Base-by-base conservation (phyloP, 768 basidiomycete genomes). In the Russula ochroleuca region DNA sequence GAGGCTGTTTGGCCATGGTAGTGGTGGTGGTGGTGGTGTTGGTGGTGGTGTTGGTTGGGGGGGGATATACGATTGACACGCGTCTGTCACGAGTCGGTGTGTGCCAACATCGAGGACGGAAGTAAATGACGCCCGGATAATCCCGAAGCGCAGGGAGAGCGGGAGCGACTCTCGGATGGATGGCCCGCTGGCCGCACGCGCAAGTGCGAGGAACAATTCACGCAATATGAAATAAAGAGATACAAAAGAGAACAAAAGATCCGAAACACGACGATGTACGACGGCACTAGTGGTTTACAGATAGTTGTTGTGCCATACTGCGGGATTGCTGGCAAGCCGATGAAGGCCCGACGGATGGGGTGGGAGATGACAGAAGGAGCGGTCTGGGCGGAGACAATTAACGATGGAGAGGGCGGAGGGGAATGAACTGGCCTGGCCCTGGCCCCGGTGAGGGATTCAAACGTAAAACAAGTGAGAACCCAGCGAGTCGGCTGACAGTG, bases 161-260 rank as follows among this genome's bases (percentile, higher is more conserved):
- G 49, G 17, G 25, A 28, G 28, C 49, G 49, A 51, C 49, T 31
- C 17, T 51, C 49, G 49, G 55, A 55, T 5, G 9, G 28, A 50
- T 50, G 35, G 47, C n/a, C 33, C 51, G 33, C 33, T 52, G 33
- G 11, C 33, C 51, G 33, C 33, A 31, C 11, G 31, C 17, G 5
- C 25, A 50, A 28, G 40, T 6, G 48, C n/a, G 25, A 37, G 14
- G 28, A 40, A 31, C 35, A 23, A 31, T 5, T 11, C 13, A 25
- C n/a, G 19, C 47, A 48, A 48, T 25, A 25, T 17, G 3, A 28
- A 49, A 21, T 51, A 15, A 11, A 14, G 21, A n/a, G 21, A 60
- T 21, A 65, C 53, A 65, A 60, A 64, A 64, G 45, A 25, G 41
- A 61, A 65, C 59, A 65, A 65, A 61, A 65, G 64, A 65, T 31